These are phyloP conservation scores for Phytopythium kandeliae DNA, from an alignment of 352 stramenopile genomes.

Conservation along the genomic window DNA sequence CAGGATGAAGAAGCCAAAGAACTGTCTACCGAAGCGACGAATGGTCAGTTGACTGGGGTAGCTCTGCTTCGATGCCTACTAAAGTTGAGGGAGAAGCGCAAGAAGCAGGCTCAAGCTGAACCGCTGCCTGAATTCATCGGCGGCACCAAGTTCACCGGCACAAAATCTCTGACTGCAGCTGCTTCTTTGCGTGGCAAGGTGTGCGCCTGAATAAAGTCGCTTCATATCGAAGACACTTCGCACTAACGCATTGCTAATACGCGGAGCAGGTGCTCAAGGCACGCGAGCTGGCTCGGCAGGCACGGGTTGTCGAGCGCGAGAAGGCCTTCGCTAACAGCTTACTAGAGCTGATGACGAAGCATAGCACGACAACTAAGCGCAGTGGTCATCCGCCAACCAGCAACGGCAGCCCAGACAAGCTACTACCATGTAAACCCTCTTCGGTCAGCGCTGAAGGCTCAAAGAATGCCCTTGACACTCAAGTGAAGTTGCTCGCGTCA, in stretches of 20 bases:
- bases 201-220: not conserved
- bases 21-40: not conserved
- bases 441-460: not conserved
- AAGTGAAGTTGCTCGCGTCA: conserved; percentile 19
- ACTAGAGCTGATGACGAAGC: not conserved
- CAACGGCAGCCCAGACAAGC: not conserved
- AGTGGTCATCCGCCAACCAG: conserved; percentile 4
- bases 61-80: conserved; percentile 32
- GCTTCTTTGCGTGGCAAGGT: conserved; percentile 44
- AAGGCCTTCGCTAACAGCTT: conserved; percentile 1
- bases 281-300: conserved; percentile 21
- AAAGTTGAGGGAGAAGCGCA: conserved; percentile 29
- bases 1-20: not conserved
- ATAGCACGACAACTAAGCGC: conserved; percentile 2
- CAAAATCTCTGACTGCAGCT: conserved; percentile 25
- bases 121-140: conserved; percentile 27
- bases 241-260: conserved; percentile 1
- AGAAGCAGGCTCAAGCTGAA: conserved; percentile 11
- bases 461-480: conserved; percentile 5
- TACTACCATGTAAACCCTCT: not conserved
- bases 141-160: conserved; percentile 23
- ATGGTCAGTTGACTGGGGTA: conserved; percentile 6
- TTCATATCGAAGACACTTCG: not conserved
- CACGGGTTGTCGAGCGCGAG: conserved; percentile 19
- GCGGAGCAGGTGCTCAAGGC: conserved; percentile 26